Conservation (phyloP, 2,329 filamentous ascomycete species). For the Ophiosphaerella narmari region DNA sequence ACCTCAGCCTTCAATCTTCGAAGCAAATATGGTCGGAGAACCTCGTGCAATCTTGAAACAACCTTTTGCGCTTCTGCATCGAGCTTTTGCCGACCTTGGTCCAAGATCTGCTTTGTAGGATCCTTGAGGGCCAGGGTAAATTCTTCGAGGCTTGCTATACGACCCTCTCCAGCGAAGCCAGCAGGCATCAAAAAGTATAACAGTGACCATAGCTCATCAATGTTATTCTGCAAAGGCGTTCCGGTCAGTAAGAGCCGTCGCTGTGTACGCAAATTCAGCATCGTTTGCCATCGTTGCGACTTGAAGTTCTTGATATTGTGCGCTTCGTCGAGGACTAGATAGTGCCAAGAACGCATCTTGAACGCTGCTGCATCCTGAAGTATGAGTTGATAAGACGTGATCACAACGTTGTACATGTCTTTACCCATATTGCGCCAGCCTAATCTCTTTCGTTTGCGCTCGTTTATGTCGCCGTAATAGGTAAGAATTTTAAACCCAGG, state of each 20-base stretch:
- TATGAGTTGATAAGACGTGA: slow-evolving; percentile 96
- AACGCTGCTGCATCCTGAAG: slow-evolving; percentile 93
- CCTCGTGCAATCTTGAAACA: slow-evolving; percentile 91
- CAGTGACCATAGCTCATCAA: slow-evolving; percentile 95
- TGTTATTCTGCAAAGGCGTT: slow-evolving; percentile 93
- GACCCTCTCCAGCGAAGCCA: slow-evolving; percentile 78
- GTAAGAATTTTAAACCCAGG: slow-evolving; percentile 97
- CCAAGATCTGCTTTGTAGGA: slow-evolving; percentile 92
- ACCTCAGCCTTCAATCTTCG: slow-evolving; percentile 93
- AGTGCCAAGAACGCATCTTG: slow-evolving; percentile 92
- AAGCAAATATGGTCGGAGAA: slow-evolving; percentile 88
- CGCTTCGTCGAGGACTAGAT: slow-evolving; percentile 96
- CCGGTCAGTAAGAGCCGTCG: slow-evolving; percentile 87
- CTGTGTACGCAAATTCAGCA: slow-evolving; percentile 90
- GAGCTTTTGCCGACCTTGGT: slow-evolving; percentile 91
- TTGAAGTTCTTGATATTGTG: slow-evolving; percentile 99
- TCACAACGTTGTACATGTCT: slow-evolving; percentile 87
- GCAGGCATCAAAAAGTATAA: slow-evolving; percentile 96
- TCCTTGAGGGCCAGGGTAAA: slow-evolving; percentile 97
- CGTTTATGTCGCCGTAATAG: slow-evolving; percentile 93
- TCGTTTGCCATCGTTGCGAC: slow-evolving; percentile 93
- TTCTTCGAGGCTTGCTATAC: slow-evolving; percentile 92
- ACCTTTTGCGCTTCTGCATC: slow-evolving; percentile 92
- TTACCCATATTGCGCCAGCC: slow-evolving; percentile 89
- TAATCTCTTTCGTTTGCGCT: slow-evolving; percentile 85